phyloP scores from a whole-genome alignment of 768 basidiomycete genomes.

The Naganishia vaughanmartiniae region DNA sequence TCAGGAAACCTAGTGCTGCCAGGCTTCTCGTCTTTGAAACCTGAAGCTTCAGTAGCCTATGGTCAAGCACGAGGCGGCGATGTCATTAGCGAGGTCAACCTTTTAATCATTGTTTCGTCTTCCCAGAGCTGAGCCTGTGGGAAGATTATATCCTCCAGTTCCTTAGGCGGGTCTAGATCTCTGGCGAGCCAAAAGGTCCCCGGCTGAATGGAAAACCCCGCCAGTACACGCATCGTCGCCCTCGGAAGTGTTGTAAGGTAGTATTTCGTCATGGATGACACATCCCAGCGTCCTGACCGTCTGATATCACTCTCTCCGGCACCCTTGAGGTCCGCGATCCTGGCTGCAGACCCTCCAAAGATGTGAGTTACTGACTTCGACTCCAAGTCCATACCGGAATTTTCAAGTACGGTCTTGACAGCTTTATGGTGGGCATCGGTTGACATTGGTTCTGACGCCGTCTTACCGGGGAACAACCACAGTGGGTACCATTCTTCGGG shows the following conservation, averaged over 20 bases:
- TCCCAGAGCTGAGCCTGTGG: background rate
- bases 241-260: constrained; percentile 4
- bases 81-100: background rate
- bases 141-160: background rate
- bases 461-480: background rate
- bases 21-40: background rate
- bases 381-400: background rate
- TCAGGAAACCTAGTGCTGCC: constrained; percentile 1
- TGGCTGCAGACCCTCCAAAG: background rate
- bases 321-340: constrained; percentile 9
- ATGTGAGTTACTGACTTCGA: constrained; percentile 2
- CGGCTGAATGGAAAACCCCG: background rate
- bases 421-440: background rate
- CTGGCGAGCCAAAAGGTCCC: constrained; percentile 1
- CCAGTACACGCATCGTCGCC: constrained; percentile 2
- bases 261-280: constrained; percentile 1
- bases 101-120: background rate
- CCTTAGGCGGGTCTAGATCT: constrained; percentile 7
- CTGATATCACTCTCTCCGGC: constrained; percentile 6
- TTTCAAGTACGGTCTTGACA: background rate
- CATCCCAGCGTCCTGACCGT: background rate
- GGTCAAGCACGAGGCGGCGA: background rate
- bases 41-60: background rate
- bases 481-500: background rate
- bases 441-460: background rate